Base-by-base conservation (phyloP, 805 yeast genomes). In the Candida multigemmis region DNA sequence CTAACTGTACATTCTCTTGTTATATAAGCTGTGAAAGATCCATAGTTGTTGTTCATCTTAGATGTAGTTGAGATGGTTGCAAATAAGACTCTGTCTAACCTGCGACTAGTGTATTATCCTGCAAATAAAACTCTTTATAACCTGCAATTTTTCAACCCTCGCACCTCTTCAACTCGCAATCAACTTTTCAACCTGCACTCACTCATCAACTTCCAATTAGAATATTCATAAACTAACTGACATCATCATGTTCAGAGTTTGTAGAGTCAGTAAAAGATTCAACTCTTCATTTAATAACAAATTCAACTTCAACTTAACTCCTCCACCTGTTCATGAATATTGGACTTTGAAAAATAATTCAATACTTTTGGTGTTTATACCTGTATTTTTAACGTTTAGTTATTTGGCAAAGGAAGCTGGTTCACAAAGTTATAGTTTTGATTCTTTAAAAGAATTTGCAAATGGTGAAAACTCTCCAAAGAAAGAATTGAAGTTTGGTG, bases 291-390 rank as follows among this genome's bases (percentile, higher is more conserved):
- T 61, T 51, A 55, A 43, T 43, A 61, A 61, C 50, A 61, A 59
- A 32, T 40, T 48, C 45, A 52, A 56, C 42, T 61, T 61, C 46
- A 52, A 61, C 44, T 51, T 48, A 33, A 46, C 46, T 31, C 68
- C 68, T 19, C 68, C 68, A 21, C 67, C 59, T 26, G 60, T 57
- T 26, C 68, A 61, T 37, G 55, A 52, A 35, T 61, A 61, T 48
- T 61, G 68, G 68, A 56, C 51, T 38, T 41, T 43, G 36, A 49
- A 57, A 32, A 60, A 60, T 41, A 45, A 54, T 24, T 41, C 50
- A 15, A 49, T 58, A 18, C 42, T 58, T 25, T 34, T 60, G 24
- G 63, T 60, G 17, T 55, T 58, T 28, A 44, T 57, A 21, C 68
- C 68, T 8, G 22, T 56, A 9, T 56, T 48, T 34, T 35, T 59